These are phyloP conservation scores for Silene conica DNA, from an alignment of 148 eudicot genomes.

Conservation along the genomic window DNA sequence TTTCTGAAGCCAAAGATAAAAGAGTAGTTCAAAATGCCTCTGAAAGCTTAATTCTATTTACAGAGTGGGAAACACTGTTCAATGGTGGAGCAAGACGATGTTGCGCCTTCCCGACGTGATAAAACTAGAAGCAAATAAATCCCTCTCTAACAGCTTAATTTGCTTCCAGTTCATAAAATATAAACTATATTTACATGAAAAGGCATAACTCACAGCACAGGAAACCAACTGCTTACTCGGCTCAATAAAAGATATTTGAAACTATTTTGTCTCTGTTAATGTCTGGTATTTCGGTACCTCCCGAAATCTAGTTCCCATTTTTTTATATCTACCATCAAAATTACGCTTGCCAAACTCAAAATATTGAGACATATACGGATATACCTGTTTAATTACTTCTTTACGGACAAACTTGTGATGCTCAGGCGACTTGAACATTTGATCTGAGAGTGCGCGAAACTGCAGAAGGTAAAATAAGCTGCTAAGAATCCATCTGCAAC, in stretches of 20 bases:
- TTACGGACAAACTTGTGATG: constrained; percentile 83
- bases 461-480: constrained; percentile 31
- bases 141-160: background rate
- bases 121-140: background rate
- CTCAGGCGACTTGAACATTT: constrained; percentile 73
- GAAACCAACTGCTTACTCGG: background rate
- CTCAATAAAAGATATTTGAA: background rate
- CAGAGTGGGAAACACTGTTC: background rate
- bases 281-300: background rate
- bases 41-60: background rate
- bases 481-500: constrained; percentile 16
- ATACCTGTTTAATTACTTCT: constrained; percentile 81
- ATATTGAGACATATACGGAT: constrained; percentile 29
- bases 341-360: background rate
- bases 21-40: background rate
- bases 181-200: background rate
- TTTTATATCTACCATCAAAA: background rate
- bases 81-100: background rate
- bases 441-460: constrained; percentile 97
- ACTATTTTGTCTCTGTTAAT: background rate
- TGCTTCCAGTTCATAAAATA: background rate
- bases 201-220: background rate
- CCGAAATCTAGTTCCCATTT: background rate
- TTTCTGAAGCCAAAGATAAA: constrained; percentile 6
- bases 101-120: no score